Evolutionary conservation across 2,329 filamentous ascomycete genomes (phyloP).

Genomic region (Ceratocystis cacaofunesta): DNA sequence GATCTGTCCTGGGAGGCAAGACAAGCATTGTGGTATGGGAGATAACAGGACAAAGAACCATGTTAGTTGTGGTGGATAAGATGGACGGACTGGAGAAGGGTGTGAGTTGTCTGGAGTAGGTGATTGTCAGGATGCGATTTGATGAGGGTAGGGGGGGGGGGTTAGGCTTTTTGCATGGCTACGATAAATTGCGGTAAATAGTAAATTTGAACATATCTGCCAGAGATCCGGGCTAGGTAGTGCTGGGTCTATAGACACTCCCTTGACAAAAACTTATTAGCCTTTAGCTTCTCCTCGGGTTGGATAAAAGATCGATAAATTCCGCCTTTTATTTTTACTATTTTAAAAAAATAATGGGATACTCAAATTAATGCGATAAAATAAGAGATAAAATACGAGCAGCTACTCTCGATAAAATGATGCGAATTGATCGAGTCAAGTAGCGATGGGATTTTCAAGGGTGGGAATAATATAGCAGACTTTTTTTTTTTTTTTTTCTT

Average conservation of each 20-base stretch:
- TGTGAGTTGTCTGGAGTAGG: neutral
- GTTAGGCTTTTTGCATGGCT: neutral
- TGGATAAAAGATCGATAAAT: too few species aligned
- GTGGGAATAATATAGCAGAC: neutral
- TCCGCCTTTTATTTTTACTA: too few species aligned
- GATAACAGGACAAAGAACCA: neutral
- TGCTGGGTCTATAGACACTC: too few species aligned
- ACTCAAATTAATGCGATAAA: too few species aligned
- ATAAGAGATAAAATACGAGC: neutral
- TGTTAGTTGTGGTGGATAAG: neutral
- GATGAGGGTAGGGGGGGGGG: neutral
- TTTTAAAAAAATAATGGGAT: too few species aligned
- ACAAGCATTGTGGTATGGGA: neutral
- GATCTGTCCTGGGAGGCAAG: neutral
- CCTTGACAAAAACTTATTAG: too few species aligned
- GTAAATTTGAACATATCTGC: too few species aligned
- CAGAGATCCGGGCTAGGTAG: too few species aligned
- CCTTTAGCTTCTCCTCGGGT: too few species aligned
- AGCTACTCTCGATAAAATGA: neutral
- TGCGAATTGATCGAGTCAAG: neutral
- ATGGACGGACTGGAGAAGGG: neutral
- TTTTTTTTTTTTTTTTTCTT: neutral
- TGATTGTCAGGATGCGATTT: neutral
- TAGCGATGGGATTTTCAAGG: neutral
- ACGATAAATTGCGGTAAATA: neutral